Conservation (phyloP, 345 rosid species). For the Rhizophora mangle region DNA sequence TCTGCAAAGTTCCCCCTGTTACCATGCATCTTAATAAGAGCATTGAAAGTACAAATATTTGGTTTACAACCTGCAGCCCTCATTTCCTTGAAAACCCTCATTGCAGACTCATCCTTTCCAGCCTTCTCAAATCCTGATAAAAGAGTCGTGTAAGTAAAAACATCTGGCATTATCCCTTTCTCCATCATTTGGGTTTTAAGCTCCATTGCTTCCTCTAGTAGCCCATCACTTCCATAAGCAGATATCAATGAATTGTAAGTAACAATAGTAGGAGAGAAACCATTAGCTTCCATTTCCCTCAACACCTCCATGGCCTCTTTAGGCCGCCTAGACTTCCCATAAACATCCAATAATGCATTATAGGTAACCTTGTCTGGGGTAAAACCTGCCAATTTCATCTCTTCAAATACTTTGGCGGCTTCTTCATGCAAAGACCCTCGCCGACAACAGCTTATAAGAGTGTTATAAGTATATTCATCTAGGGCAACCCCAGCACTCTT, state of each 20-base stretch:
- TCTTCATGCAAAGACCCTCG: slow-evolving; percentile 81
- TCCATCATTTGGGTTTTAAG: slow-evolving; percentile 67
- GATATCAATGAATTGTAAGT: slow-evolving; percentile 85
- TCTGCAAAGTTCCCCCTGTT: slow-evolving; percentile 77
- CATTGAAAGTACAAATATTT: slow-evolving; percentile 90
- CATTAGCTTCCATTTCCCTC: slow-evolving; percentile 71
- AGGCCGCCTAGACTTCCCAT: slow-evolving; percentile 84
- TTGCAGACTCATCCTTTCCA: slow-evolving; percentile 79
- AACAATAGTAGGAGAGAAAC: slow-evolving; percentile 63
- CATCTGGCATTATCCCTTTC: slow-evolving; percentile 78
- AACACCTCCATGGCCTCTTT: slow-evolving; percentile 79
- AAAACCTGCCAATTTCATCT: slow-evolving; percentile 75
- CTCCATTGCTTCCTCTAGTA: slow-evolving; percentile 70
- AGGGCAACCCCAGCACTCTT: slow-evolving; percentile 55
- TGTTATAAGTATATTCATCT: slow-evolving; percentile 79
- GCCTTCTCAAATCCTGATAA: slow-evolving; percentile 82
- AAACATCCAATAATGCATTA: slow-evolving; percentile 77
- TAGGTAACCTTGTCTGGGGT: slow-evolving; percentile 77
- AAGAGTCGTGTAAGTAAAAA: slow-evolving; percentile 91
- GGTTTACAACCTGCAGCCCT: slow-evolving; percentile 69
- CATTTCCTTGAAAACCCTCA: slow-evolving; percentile 81
- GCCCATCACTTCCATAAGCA: slow-evolving; percentile 78
- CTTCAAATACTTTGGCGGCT: slow-evolving; percentile 64
- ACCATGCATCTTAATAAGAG: slow-evolving; percentile 90
- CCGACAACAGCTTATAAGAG: slow-evolving; percentile 78